Percentiles rank a stretch among this genome's conserved stretches.
Evolutionary conservation across 805 yeast genomes (phyloP).

Genomic region (Saturnispora kantuleensis): DNA sequence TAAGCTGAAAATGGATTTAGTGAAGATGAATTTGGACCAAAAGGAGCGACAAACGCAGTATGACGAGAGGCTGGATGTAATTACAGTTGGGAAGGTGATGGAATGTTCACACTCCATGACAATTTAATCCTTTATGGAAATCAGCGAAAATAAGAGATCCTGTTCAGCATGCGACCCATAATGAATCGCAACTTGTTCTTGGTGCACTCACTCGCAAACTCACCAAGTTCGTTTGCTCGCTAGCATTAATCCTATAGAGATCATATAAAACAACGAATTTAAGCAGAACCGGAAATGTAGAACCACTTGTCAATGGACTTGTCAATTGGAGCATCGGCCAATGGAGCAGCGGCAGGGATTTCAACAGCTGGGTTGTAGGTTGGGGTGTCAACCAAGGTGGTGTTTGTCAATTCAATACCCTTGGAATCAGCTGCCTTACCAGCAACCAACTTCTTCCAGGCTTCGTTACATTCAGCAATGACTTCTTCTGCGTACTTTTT

Average conservation of each 20-base stretch:
- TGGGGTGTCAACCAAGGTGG: constrained; percentile 54
- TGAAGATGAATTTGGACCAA: too few species aligned
- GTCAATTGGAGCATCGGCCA: constrained; percentile 90
- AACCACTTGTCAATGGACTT: constrained; percentile 97
- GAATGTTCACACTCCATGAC: too few species aligned
- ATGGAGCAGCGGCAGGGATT: constrained; percentile 62
- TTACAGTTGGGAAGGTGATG: too few species aligned
- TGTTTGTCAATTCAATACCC: constrained; percentile 68
- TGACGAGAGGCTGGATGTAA: too few species aligned
- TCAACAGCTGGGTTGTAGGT: constrained; percentile 39
- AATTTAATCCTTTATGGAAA: too few species aligned
- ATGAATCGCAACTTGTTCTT: too few species aligned
- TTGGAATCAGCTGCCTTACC: constrained; percentile 51
- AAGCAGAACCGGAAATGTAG: constrained; percentile 76
- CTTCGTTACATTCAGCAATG: constrained; percentile 69
- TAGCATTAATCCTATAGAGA: background rate
- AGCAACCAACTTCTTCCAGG: constrained; percentile 69
- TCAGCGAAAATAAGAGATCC: too few species aligned
- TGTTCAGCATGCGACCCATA: too few species aligned
- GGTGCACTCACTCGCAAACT: too few species aligned
- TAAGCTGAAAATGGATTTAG: too few species aligned
- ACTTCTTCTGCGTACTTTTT: constrained; percentile 79
- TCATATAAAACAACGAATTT: constrained; percentile 7
- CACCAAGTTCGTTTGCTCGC: too few species aligned
- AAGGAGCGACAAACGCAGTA: too few species aligned